Evolutionary conservation across 306 rosid species (phyloP), one percentile per base, ranked within the genome.

Genomic region (Alnus rubra): DNA sequence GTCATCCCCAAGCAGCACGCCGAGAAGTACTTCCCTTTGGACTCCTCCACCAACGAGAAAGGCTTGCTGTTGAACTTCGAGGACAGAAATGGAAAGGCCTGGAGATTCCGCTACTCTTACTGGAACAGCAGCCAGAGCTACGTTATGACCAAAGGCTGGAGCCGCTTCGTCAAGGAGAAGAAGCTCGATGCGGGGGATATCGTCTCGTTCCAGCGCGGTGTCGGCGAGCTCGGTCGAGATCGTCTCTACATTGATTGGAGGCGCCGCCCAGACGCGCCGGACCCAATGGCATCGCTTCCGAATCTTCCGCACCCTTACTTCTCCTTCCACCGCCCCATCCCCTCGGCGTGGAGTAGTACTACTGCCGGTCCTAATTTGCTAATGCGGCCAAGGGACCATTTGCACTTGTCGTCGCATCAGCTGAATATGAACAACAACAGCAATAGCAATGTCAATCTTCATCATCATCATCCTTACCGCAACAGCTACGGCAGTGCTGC

Each of bases 111-210:
- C 69, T 93, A 93, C 91, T 93, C 98, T 0, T 93, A 93, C 75
- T 93, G 98, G 98, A 93, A 91, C 72, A 91, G 97, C 71, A 91
- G 97, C 87, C 98, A 93, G 85, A 93, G 98, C 84, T 93, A 91
- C 76, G 98, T 93, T 30, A 93, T 93, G 93, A 93, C 98, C 44
- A 93, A 91, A 69, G 98, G 98, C 0, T 93, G 98, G 98, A 93
- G 98, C 73, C 91, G 98, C n/a, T 93, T 93, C 73, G 98, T 93
- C 1, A 93, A 91, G 74, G 98, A 93, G 79, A 93, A 93, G 82
- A 91, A 88, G 77, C 93, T 93, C 4, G 92, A 88, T 9, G 97
- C 98, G 0, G 98, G 98, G 1, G 98, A 93, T 82, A 74, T 88
- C 75, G 97, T 93, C 42, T 93, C 97, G 0, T 93, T 93, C 70